A percentile compares a stretch with the other conserved stretches of the same genome.
These are phyloP conservation scores for Diplodia sapinea DNA, from an alignment of 2,329 filamentous ascomycete genomes.

Conservation along the genomic window DNA sequence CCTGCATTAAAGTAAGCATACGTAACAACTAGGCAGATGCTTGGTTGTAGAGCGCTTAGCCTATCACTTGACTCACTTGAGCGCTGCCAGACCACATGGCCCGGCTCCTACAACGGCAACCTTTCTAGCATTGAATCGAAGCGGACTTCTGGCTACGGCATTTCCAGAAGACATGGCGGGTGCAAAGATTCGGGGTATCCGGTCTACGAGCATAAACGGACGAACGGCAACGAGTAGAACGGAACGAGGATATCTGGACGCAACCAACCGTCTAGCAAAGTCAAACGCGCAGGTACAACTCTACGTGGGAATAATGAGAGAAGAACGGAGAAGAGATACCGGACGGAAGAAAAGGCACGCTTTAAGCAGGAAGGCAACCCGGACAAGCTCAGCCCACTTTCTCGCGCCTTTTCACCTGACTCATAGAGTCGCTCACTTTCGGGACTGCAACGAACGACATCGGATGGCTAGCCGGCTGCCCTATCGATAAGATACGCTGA, in stretches of 20 bases:
- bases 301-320: not conserved
- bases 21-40: not conserved
- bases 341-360: not conserved
- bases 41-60: not conserved
- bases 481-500: conserved; percentile 17
- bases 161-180: conserved; percentile 24
- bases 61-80: conserved; percentile 60
- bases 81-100: conserved; percentile 76
- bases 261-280: not conserved
- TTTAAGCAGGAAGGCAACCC: conserved; percentile 4
- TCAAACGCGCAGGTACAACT: not conserved
- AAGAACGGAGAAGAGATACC: not conserved
- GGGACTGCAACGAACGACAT: conserved; percentile 20
- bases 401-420: conserved; percentile 29
- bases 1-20: conserved; percentile 44
- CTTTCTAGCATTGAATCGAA: conserved; percentile 54
- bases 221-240: conserved; percentile 11
- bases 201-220: conserved; percentile 25
- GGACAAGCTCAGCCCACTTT: conserved; percentile 23
- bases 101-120: conserved; percentile 85
- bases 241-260: not conserved
- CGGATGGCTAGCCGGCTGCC: conserved; percentile 5
- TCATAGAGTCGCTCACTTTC: not conserved
- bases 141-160: conserved; percentile 5
- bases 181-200: conserved; percentile 17